phyloP scores from a whole-genome alignment of 208 protist species.

The Phytomonas serpens region DNA sequence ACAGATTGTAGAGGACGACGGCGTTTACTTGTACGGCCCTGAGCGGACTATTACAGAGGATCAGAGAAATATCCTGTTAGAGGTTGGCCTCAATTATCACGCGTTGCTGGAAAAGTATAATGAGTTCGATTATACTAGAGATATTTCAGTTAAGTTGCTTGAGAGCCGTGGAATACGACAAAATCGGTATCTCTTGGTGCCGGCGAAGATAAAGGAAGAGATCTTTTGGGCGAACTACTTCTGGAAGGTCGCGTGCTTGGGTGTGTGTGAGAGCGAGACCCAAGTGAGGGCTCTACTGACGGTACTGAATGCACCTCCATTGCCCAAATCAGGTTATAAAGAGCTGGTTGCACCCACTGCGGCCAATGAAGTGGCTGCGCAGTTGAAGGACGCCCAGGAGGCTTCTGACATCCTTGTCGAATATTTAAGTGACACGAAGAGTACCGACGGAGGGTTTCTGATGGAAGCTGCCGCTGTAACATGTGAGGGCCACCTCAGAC shows the following conservation, averaged over 20 bases:
- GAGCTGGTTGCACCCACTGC: slow-evolving; percentile 10
- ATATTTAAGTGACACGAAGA: slow-evolving; percentile 30
- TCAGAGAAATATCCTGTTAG: slow-evolving; percentile 39
- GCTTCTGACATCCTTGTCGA: slow-evolving; percentile 38
- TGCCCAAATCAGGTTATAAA: neutral
- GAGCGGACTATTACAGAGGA: slow-evolving; percentile 34
- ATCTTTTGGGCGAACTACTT: slow-evolving; percentile 82
- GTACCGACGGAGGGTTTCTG: slow-evolving; percentile 23
- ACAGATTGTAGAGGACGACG: slow-evolving; percentile 38
- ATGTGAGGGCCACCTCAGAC: slow-evolving; percentile 32
- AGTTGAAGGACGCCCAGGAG: slow-evolving; percentile 29
- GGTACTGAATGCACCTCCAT: slow-evolving; percentile 46
- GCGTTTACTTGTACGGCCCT: slow-evolving; percentile 55
- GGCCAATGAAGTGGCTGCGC: slow-evolving; percentile 28
- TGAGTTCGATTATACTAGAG: slow-evolving; percentile 45
- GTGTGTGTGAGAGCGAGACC: slow-evolving; percentile 40
- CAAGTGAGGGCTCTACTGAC: slow-evolving; percentile 52
- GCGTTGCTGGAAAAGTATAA: slow-evolving; percentile 25
- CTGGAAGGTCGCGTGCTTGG: slow-evolving; percentile 71
- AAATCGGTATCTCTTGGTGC: slow-evolving; percentile 68
- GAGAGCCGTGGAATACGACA: slow-evolving; percentile 22
- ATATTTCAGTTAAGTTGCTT: slow-evolving; percentile 62
- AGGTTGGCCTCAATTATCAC: slow-evolving; percentile 42
- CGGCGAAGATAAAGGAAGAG: slow-evolving; percentile 50
- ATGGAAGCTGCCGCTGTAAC: slow-evolving; percentile 26